A percentile compares a stretch with the other conserved stretches of the same genome.
Conservation (phyloP, 306 rosid species). For the Biancaea sappan region DNA sequence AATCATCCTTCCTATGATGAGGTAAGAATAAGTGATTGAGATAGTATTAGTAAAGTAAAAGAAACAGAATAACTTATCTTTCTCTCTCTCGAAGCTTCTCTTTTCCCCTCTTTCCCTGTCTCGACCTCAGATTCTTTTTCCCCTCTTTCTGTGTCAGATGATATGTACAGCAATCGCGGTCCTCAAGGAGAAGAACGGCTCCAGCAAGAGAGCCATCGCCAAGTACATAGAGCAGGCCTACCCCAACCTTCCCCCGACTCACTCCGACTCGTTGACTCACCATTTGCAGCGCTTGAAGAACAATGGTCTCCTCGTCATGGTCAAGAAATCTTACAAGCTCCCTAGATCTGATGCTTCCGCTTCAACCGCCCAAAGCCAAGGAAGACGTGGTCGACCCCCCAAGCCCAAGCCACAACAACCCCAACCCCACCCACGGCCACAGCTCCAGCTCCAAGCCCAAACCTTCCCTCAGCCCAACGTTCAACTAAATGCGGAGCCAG, state of each 20-base stretch:
- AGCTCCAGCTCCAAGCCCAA: slow-evolving; percentile 11
- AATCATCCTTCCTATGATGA: slow-evolving; percentile 64
- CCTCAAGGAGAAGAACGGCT: slow-evolving; percentile 64
- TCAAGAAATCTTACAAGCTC: slow-evolving; percentile 70
- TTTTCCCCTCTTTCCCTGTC: no score
- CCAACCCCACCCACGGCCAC: slow-evolving; percentile 30
- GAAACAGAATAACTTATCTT: background rate
- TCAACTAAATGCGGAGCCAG: slow-evolving; percentile 29
- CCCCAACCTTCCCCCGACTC: slow-evolving; percentile 50
- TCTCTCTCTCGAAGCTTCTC: background rate
- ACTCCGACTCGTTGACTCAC: slow-evolving; percentile 50
- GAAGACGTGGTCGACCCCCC: slow-evolving; percentile 58
- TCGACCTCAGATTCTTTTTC: no score
- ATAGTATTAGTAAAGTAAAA: no score
- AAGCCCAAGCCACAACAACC: slow-evolving; percentile 48
- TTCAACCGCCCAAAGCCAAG: slow-evolving; percentile 6
- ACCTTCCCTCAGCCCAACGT: background rate
- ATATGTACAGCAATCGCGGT: slow-evolving; percentile 59
- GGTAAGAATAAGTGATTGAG: slow-evolving; percentile 42
- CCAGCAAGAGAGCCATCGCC: slow-evolving; percentile 70
- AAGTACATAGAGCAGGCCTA: slow-evolving; percentile 63
- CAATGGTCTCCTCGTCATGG: slow-evolving; percentile 50
- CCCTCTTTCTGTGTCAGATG: slow-evolving; percentile 59
- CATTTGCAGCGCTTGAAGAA: slow-evolving; percentile 59
- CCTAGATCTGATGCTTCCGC: slow-evolving; percentile 49